Conservation (phyloP, 1,284 basidiomycete species). For the Moesziomyces sp. region DNA sequence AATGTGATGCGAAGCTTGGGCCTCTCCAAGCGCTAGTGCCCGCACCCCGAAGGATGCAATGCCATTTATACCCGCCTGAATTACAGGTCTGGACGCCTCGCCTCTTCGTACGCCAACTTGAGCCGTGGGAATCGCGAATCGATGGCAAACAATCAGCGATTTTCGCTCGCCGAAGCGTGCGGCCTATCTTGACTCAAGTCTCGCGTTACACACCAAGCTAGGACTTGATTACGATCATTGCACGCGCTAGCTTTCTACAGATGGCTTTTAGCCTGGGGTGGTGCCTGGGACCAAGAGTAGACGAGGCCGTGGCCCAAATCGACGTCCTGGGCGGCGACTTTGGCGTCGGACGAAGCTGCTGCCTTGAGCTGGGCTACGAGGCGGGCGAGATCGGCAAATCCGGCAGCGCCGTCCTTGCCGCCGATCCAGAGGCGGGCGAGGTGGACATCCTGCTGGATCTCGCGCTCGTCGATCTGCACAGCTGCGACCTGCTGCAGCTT, state of each 20-base stretch:
- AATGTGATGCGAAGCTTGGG: slow-evolving; percentile 22
- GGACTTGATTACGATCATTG: too few species aligned
- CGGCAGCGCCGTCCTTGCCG: slow-evolving; percentile 14
- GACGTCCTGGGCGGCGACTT: slow-evolving; percentile 13
- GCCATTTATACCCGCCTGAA: slow-evolving; percentile 17
- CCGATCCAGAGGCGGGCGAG: slow-evolving; percentile 41
- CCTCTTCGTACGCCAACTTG: too few species aligned
- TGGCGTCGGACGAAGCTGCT: slow-evolving; percentile 6
- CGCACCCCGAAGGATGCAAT: background rate
- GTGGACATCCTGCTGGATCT: slow-evolving; percentile 23
- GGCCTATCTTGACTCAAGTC: too few species aligned
- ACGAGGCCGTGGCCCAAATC: slow-evolving; percentile 28
- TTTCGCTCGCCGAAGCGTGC: too few species aligned
- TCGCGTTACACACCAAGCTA: too few species aligned
- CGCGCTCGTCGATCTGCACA: slow-evolving; percentile 7
- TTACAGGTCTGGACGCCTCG: too few species aligned
- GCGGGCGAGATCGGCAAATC: slow-evolving; percentile 29
- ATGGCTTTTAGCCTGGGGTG: slow-evolving; percentile 7
- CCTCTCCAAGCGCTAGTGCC: slow-evolving; percentile 13
- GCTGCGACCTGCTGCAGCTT: slow-evolving; percentile 27
- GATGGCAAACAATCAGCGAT: too few species aligned
- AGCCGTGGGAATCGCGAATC: too few species aligned
- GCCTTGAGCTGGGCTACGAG: slow-evolving; percentile 28
- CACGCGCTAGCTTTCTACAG: slow-evolving; percentile 4
- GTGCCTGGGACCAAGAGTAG: slow-evolving; percentile 25